Evolutionary conservation across 176 grass and related monocot species (phyloP), one percentile per base, ranked within the genome.

Genomic region (Carex pumila): DNA sequence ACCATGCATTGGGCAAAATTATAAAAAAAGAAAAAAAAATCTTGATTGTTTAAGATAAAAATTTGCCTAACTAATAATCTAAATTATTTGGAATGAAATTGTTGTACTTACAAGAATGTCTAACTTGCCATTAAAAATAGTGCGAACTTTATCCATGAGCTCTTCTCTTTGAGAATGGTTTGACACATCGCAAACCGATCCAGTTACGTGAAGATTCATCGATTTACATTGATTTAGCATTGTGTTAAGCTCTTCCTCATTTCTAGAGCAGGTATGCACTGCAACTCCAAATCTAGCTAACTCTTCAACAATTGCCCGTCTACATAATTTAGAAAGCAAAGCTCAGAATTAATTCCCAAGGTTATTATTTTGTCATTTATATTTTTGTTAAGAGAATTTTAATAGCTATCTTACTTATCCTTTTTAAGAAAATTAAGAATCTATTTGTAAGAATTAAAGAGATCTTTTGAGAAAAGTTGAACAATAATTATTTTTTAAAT

Each of bases 111-210:
- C 74, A 30, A 57, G 74, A n/a, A 79, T 79, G 49, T 79, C 54
- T 79, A 79, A 19, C 45, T 79, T 79, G 49, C 74, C 52, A 7
- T 79, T 55, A 31, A 79, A 79, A 58, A 79, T 50, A 79, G 49
- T 31, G 2, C 7, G 74, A 32, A 79, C 11, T 31, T 79, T 3
- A 50, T 79, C 1, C 47, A 79, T 79, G 22, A 79, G 74, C 25
- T 79, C 56, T 12, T 79, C 74, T 79, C 74, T 50, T 55, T 79
- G 9, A 79, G 17, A 50, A 55, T 1, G 19, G 3, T 55, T 59
- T 15, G 74, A 58, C 12, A 79, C 50, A 79, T 79, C 74, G 15
- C 74, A 79, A 52, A 79, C 17, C 2, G 74, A 79, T 57, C 74
- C 74, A 17, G 50, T 79, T 79, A 79, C 47, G 22, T 7, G 5